Base-by-base conservation (phyloP, 352 stramenopile species). In the Pythium biforme region DNA sequence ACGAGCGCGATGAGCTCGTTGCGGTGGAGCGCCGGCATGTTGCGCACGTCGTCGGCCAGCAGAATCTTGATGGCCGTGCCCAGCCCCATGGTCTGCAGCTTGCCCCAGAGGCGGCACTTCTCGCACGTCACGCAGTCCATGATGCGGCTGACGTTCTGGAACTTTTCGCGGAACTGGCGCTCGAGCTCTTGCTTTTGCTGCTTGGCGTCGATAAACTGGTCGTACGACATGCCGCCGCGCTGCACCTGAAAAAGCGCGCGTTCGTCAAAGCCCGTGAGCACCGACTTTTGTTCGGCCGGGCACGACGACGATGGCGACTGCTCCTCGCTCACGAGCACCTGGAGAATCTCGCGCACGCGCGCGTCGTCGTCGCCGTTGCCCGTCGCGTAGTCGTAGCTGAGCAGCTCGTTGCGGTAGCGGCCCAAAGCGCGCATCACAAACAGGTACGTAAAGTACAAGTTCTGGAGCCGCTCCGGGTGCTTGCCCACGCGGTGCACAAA, bases 41-140 rank as follows among this genome's bases (percentile, higher is more conserved):
- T 70, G 39, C 94, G 70, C 22, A 90, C 82, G 59, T 95, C 88
- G 20, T 96, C 88, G 3, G 90, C 79, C 25, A 99, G 94, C 45
- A 99, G 73, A 68, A 99, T 98, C 75, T 99, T 99, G 52, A 99
- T 87, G 23, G 96, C 95, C 8, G 96, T 98, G 27, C 97, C 97
- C 51, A 99, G 84, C 37, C 97, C 97, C 69, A 99, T 82, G 52
- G 98, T 98, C 63, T 98, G 92, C 55, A 99, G 78, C 77, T 99
- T 99, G 17, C 97, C 97, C 86, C 97, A 98, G 3, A 99, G 77
- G 11, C 97, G 97, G 75, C 97, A 99, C 72, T 98, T 98, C 63
- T 99, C 96, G 75, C 97, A 99, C 51, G 96, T 97, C 33, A 99
- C 97, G 73, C 97, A 99, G 78, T 99, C 96, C 77, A 99, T 96